phyloP scores from a whole-genome alignment of 2,329 filamentous ascomycete species.

The Penicillium italicum region DNA sequence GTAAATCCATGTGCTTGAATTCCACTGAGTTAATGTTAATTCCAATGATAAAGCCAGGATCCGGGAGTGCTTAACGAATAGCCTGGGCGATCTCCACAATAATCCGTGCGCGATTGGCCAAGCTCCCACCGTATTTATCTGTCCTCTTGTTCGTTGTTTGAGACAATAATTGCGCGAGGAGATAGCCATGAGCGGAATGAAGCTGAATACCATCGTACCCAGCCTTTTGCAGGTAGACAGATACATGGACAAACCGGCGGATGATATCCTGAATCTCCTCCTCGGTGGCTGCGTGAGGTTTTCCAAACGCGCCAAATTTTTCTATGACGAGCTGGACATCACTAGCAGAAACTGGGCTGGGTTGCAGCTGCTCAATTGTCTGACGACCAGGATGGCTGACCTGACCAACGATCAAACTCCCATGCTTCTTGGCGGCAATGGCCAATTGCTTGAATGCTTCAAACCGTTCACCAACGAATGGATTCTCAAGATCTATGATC shows the following conservation, averaged over 20 bases:
- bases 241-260: constrained; percentile 21
- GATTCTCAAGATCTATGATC: constrained; percentile 24
- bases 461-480: constrained; percentile 16
- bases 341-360: constrained; percentile 22
- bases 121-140: constrained; percentile 20
- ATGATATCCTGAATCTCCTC: constrained; percentile 19
- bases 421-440: constrained; percentile 21
- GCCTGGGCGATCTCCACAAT: constrained; percentile 21
- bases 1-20: constrained; percentile 4
- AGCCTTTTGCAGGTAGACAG: constrained; percentile 18
- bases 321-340: constrained; percentile 20
- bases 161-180: constrained; percentile 22
- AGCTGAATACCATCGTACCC: constrained; percentile 23
- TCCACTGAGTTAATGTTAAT: constrained; percentile 16
- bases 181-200: constrained; percentile 20
- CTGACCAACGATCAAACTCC: constrained; percentile 23
- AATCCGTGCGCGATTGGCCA: constrained; percentile 21
- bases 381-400: constrained; percentile 25
- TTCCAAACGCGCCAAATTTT: constrained; percentile 16
- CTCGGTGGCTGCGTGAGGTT: constrained; percentile 16
- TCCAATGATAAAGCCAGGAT: constrained; percentile 14
- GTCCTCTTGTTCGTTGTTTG: constrained; percentile 18
- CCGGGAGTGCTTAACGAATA: constrained; percentile 16
- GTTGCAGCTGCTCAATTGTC: constrained; percentile 22
- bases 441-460: constrained; percentile 23